Evolutionary conservation across 805 yeast genomes (phyloP).

Genomic region (Pichia paraexigua): DNA sequence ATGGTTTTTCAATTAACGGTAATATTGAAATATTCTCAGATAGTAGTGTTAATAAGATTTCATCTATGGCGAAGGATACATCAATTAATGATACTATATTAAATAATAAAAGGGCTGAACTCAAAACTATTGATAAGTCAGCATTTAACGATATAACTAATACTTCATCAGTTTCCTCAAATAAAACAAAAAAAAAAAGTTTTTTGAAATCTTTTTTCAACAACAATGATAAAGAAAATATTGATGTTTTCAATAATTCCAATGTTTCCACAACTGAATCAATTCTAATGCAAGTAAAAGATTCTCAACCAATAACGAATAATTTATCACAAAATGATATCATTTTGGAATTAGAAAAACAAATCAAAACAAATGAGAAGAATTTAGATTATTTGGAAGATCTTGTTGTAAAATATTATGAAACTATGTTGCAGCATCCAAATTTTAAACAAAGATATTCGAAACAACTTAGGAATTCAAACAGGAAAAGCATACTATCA

Average conservation of each 20-base stretch:
- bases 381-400: conserved; percentile 61
- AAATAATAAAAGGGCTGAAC: neutral
- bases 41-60: conserved; percentile 35
- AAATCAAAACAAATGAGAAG: conserved; percentile 14
- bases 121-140: neutral
- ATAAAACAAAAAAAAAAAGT: conserved; percentile 4
- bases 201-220: conserved; percentile 8
- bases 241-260: neutral
- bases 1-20: conserved; percentile 45
- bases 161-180: neutral
- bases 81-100: conserved; percentile 29
- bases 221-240: conserved; percentile 3
- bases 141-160: conserved; percentile 6
- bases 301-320: neutral
- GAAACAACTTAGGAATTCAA: conserved; percentile 15
- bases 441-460: conserved; percentile 19
- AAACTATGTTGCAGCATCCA: conserved; percentile 25
- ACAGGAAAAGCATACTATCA: conserved; percentile 18
- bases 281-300: neutral
- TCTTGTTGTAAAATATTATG: conserved; percentile 62
- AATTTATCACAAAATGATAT: neutral
- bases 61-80: conserved; percentile 56
- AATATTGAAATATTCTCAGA: conserved; percentile 41
- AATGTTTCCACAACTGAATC: neutral
- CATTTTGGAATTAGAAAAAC: conserved; percentile 6